phyloP scores from a whole-genome alignment of 106 monocot species.

The Chionographis japonica region DNA sequence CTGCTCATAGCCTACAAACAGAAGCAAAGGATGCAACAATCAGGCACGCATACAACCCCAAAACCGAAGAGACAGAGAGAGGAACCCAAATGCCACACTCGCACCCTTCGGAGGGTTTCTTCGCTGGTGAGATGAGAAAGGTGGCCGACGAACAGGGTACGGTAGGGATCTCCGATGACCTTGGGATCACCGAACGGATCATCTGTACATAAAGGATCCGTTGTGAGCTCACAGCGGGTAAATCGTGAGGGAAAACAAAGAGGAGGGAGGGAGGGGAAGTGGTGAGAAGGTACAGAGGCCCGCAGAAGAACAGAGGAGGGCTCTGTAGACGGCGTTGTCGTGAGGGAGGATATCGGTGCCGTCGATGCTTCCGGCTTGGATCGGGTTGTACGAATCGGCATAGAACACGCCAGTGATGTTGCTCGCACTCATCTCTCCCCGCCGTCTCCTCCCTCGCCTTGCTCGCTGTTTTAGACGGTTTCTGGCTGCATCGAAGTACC shows the following conservation, averaged over 20 bases:
- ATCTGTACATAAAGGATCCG: slow-evolving; percentile 36
- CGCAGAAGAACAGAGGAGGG: slow-evolving; percentile 74
- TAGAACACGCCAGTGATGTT: slow-evolving; percentile 80
- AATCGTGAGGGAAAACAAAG: neutral
- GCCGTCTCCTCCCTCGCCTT: neutral
- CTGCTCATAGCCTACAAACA: slow-evolving; percentile 65
- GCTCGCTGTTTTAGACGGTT: neutral
- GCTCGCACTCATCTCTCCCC: slow-evolving; percentile 8
- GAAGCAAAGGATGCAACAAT: slow-evolving; percentile 1
- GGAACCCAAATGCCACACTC: neutral
- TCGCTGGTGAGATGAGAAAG: slow-evolving; percentile 72
- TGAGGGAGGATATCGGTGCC: slow-evolving; percentile 93
- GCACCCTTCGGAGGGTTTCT: slow-evolving; percentile 72
- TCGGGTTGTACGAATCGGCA: slow-evolving; percentile 76
- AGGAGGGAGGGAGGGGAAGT: neutral
- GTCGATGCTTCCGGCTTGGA: slow-evolving; percentile 97
- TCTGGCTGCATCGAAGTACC: too few species aligned
- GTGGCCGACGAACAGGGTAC: slow-evolving; percentile 80
- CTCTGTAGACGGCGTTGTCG: slow-evolving; percentile 90
- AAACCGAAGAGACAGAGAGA: slow-evolving; percentile 1
- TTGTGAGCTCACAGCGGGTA: neutral
- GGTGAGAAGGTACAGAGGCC: slow-evolving; percentile 49
- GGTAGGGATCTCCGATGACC: slow-evolving; percentile 76
- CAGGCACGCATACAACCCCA: neutral
- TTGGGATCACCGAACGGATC: slow-evolving; percentile 93